Percentiles rank a stretch among this genome's conserved stretches.
Evolutionary conservation across 2,329 filamentous ascomycete genomes (phyloP).

Genomic region (Pseudogymnoascus sp.): DNA sequence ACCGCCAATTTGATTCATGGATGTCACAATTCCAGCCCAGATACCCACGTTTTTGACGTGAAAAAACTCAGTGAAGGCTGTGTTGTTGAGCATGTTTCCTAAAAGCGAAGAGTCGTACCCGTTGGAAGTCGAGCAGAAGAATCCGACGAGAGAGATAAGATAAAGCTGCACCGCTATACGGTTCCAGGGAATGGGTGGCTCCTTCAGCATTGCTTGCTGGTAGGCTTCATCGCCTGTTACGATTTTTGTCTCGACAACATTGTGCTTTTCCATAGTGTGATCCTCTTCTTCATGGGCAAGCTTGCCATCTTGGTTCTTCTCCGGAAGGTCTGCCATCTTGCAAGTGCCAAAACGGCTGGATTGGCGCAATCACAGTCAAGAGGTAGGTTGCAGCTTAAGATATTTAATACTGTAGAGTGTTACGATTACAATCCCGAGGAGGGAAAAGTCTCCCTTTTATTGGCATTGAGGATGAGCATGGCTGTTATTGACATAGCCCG

Average conservation of each 20-base stretch:
- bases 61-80: slow-evolving; percentile 34
- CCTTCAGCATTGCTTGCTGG: slow-evolving; percentile 47
- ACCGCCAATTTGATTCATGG: slow-evolving; percentile 46
- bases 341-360: not conserved
- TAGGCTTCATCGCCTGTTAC: slow-evolving; percentile 46
- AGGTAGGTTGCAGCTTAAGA: not conserved
- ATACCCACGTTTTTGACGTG: slow-evolving; percentile 37
- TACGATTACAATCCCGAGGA: not conserved
- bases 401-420: not conserved
- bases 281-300: not conserved
- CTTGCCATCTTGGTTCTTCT: not conserved
- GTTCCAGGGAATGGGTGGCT: slow-evolving; percentile 39
- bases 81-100: slow-evolving; percentile 40
- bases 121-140: slow-evolving; percentile 45
- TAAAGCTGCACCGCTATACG: slow-evolving; percentile 36
- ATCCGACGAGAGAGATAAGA: slow-evolving; percentile 38
- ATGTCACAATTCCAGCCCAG: slow-evolving; percentile 43
- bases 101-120: slow-evolving; percentile 45
- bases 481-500: not conserved
- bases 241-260: slow-evolving; percentile 28
- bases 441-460: not conserved
- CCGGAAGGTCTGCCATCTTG: not conserved
- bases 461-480: not conserved
- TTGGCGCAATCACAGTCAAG: not conserved
- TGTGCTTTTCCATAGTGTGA: not conserved